These are phyloP conservation scores for Scedosporium aurantiacum DNA, from an alignment of 2,329 filamentous ascomycete genomes.

Conservation along the genomic window DNA sequence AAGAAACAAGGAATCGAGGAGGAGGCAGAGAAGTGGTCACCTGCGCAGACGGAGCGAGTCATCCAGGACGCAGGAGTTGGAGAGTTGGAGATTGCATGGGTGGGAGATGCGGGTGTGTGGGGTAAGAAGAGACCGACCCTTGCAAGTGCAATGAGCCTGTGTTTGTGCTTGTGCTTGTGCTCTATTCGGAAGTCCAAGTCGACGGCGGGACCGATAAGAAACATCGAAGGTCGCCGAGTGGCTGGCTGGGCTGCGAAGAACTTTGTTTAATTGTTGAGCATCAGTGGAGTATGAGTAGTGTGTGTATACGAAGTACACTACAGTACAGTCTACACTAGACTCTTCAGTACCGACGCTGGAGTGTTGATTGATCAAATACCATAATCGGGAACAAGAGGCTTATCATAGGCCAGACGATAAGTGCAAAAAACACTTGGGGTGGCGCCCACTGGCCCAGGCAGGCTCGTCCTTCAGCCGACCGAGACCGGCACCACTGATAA, in stretches of 20 bases:
- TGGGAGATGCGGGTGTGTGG: background rate
- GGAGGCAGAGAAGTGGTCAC: background rate
- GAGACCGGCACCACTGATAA: no score
- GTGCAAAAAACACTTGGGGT: background rate
- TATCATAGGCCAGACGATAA: background rate
- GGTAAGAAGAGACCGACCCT: background rate
- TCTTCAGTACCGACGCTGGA: background rate
- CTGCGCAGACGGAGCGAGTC: background rate
- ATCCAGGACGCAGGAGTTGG: background rate
- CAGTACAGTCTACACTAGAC: no score
- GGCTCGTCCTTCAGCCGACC: background rate
- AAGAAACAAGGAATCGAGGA: background rate
- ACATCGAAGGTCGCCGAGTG: no score
- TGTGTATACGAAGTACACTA: no score
- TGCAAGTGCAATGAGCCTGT: background rate
- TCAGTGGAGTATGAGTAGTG: no score
- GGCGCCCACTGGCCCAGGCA: background rate
- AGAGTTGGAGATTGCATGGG: background rate
- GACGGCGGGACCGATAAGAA: background rate
- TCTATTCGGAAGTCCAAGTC: background rate
- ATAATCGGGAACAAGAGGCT: background rate
- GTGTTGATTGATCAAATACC: background rate
- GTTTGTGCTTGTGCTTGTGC: background rate
- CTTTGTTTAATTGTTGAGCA: no score
- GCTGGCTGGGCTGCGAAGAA: no score